Evolutionary conservation across 345 rosid genomes (phyloP).

Genomic region (Eutrema heterophyllum): DNA sequence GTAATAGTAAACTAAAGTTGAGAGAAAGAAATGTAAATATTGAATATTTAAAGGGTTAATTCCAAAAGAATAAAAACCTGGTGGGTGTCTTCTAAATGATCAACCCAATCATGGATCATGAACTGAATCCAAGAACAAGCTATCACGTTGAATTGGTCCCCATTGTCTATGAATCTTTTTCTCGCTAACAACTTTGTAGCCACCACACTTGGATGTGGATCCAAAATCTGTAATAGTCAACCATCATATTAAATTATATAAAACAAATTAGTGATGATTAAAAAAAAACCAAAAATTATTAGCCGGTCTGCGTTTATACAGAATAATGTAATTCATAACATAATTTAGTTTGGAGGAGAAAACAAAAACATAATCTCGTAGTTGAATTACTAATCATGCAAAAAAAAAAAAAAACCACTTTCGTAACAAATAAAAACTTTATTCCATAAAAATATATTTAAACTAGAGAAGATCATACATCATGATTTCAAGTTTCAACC

Average conservation of each 20-base stretch:
- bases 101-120: constrained; percentile 91
- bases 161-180: constrained; percentile 49
- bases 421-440: constrained; percentile 1
- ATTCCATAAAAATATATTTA: neutral
- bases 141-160: constrained; percentile 68
- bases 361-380: neutral
- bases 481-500: constrained; percentile 1
- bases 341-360: neutral
- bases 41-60: neutral
- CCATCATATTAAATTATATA: neutral
- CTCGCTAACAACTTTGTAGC: constrained; percentile 58
- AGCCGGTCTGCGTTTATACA: neutral
- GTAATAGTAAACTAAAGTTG: neutral
- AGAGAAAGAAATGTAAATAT: neutral
- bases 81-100: constrained; percentile 67
- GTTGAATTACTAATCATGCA: neutral
- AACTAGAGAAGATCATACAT: constrained; percentile 8
- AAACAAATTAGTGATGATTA: neutral
- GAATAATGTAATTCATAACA: neutral
- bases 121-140: constrained; percentile 83
- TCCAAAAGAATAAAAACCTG: constrained; percentile 34
- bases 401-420: neutral
- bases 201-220: constrained; percentile 71
- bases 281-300: neutral
- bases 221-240: constrained; percentile 39